These are phyloP conservation scores for Euphorbia pulcherrima DNA, from an alignment of 345 rosid genomes.

Conservation along the genomic window DNA sequence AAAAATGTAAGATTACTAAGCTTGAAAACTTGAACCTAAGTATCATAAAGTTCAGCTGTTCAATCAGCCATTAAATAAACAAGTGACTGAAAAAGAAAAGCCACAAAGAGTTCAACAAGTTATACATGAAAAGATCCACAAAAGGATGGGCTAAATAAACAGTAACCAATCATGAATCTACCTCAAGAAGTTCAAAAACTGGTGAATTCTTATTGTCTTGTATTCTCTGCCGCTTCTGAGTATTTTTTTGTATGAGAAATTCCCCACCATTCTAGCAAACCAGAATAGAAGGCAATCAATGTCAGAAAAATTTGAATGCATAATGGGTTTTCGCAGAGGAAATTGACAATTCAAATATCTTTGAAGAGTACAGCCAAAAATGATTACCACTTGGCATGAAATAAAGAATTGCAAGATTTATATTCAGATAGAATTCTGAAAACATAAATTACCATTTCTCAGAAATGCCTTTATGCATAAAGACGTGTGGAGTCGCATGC, in stretches of 20 bases:
- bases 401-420: not conserved
- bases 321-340: not conserved
- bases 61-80: not conserved
- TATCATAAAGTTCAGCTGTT: not conserved
- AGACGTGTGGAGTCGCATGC: not conserved
- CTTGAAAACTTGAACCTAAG: not conserved
- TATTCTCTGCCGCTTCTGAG: slow-evolving; percentile 73
- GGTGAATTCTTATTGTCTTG: slow-evolving; percentile 46
- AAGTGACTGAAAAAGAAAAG: not conserved
- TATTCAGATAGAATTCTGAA: slow-evolving; percentile 5
- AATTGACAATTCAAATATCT: not conserved
- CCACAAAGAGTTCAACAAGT: not conserved
- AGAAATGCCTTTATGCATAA: not conserved
- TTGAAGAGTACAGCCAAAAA: not conserved
- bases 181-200: slow-evolving; percentile 61
- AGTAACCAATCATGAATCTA: slow-evolving; percentile 23
- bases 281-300: slow-evolving; percentile 13
- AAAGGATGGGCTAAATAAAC: not conserved
- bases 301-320: not conserved
- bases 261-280: slow-evolving; percentile 68
- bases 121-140: not conserved
- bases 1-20: not conserved
- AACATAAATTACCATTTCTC: not conserved
- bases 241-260: slow-evolving; percentile 88
- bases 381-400: not conserved